Evolutionary conservation across 495 filamentous ascomycete species (phyloP), one percentile per base, ranked within the genome.

Genomic region (Tuber borchii): DNA sequence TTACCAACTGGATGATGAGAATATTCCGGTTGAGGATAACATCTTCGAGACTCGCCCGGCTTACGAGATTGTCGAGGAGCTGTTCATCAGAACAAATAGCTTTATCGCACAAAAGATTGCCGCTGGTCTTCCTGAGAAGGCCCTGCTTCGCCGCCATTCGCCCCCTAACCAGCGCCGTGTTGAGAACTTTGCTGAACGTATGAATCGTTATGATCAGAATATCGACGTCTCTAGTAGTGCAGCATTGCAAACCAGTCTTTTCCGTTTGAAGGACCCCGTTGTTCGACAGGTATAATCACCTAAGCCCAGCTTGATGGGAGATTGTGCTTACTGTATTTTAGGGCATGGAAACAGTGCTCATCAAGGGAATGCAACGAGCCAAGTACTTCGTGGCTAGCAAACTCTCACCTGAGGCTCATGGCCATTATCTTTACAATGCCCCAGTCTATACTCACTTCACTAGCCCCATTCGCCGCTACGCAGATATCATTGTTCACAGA

Each of bases 381-480:
- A 97, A 97, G 84, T 98, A 98, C 85, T 95, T 88, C 81, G 92
- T 97, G 78, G 87, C 91, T 37, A 88, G 90, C 80, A 94, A 91
- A 85, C 87, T 89, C 40, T 83, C 88, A 71, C 89, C 90, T 82
- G 91, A 93, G 46, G 87, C 91, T 74, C 90, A 91, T 83, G 88
- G 91, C 73, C 95, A 99, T 83, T 99, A 95, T 84, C 91, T 93
- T 39, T 87, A 97, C 70, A 99, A 98, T 83, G 86, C 97, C 70
- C 94, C 96, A 0, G 87, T 97, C 16, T 98, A 97, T 86, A 98
- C 96, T 73, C 95, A 99, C 83, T 98, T 98, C 85, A 98, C 95
- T 3, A 95, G 93, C 83, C 95, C 95, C 2, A 94, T 93, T 46
- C 91, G 96, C 71, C 94, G 96, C 71, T 99, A 99, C 84, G 91